Percentiles rank a stretch among this genome's conserved stretches.
These are phyloP conservation scores for Colletotrichum filicis DNA, from an alignment of 2,329 filamentous ascomycete species.

Conservation along the genomic window DNA sequence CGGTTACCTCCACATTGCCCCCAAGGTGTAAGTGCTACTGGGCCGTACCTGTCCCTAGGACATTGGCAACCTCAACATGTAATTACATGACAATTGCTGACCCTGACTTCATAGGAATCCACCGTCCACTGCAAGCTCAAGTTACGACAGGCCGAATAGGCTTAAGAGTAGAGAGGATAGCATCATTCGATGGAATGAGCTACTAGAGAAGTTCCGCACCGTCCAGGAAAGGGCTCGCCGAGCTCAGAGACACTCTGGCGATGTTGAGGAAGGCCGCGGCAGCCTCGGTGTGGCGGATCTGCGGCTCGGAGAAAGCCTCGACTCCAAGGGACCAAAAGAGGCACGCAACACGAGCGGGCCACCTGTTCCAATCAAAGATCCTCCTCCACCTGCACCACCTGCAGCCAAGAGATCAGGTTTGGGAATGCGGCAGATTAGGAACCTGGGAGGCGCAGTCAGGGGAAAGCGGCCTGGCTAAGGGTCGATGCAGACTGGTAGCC, in stretches of 20 bases:
- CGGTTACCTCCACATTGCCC: conserved; percentile 88
- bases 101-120: conserved; percentile 38
- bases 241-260: conserved; percentile 68
- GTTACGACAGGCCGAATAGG: conserved; percentile 79
- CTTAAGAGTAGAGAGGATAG: conserved; percentile 86
- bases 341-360: conserved; percentile 46
- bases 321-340: conserved; percentile 55
- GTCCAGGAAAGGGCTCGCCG: conserved; percentile 89
- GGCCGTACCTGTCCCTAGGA: conserved; percentile 38
- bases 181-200: conserved; percentile 89
- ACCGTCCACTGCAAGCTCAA: conserved; percentile 61
- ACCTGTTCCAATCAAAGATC: conserved; percentile 62
- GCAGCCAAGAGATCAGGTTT: conserved; percentile 71
- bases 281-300: conserved; percentile 56
- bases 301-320: conserved; percentile 52
- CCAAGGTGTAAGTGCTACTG: conserved; percentile 73
- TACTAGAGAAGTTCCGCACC: conserved; percentile 92
- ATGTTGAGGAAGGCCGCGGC: conserved; percentile 58
- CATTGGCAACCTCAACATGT: conserved; percentile 40
- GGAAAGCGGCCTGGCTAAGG: conserved; percentile 58
- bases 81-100: conserved; percentile 41
- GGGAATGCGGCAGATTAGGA: conserved; percentile 72
- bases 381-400: conserved; percentile 49
- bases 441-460: conserved; percentile 77
- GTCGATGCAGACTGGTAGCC: conserved; percentile 37